phyloP scores from a whole-genome alignment of 352 stramenopile genomes.

The Pythium biforme region DNA sequence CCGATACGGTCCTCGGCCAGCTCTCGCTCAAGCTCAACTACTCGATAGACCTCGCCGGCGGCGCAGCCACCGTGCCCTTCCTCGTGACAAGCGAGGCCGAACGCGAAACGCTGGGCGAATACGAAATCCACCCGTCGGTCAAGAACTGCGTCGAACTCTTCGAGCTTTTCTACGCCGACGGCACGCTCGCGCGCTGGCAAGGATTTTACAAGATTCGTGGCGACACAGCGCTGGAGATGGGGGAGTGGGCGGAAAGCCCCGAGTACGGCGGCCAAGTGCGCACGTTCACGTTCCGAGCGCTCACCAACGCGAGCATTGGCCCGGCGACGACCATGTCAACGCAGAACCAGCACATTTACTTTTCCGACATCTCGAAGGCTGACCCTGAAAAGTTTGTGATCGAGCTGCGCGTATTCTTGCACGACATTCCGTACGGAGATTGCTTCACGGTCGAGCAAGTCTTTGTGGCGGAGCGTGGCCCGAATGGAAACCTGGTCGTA shows the following conservation, averaged over 20 bases:
- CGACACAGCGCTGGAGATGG: constrained; percentile 69
- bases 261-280: constrained; percentile 72
- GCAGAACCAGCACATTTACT: constrained; percentile 67
- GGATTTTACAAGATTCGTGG: constrained; percentile 72
- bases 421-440: constrained; percentile 87
- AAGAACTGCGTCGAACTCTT: constrained; percentile 60
- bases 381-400: constrained; percentile 56
- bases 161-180: constrained; percentile 64
- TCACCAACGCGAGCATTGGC: constrained; percentile 82
- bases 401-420: constrained; percentile 61
- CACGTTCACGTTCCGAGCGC: constrained; percentile 59
- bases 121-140: constrained; percentile 52
- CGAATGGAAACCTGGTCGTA: constrained; percentile 43
- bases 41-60: constrained; percentile 49
- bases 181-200: constrained; percentile 41
- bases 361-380: constrained; percentile 33
- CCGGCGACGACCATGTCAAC: constrained; percentile 83
- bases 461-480: constrained; percentile 46
- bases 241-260: constrained; percentile 59
- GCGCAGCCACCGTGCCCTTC: constrained; percentile 50
- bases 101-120: constrained; percentile 71
- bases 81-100: constrained; percentile 65
- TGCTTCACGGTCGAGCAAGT: constrained; percentile 83
- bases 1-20: constrained; percentile 67
- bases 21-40: constrained; percentile 70